Evolutionary conservation across 169 alveolate species (phyloP).

Genomic region (Plasmodium ovale): DNA sequence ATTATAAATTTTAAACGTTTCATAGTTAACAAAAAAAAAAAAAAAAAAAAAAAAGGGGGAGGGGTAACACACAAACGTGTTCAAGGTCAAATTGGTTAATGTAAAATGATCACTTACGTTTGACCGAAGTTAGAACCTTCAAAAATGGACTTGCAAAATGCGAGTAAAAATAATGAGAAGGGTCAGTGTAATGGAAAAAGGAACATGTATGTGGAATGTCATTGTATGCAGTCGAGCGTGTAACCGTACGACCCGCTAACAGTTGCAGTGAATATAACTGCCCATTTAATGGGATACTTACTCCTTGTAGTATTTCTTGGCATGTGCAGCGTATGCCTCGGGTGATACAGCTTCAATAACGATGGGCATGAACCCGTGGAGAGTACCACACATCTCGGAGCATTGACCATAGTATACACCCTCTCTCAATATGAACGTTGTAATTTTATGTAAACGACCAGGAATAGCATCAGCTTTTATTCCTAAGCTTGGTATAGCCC

Average conservation of each 20-base stretch:
- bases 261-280: no score
- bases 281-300: background rate
- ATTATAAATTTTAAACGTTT: background rate
- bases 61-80: background rate
- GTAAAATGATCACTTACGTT: no score
- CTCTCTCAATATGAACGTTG: slow-evolving; percentile 92
- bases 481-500: slow-evolving; percentile 91
- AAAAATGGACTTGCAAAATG: background rate
- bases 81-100: no score
- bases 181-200: no score
- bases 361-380: slow-evolving; percentile 95
- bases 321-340: slow-evolving; percentile 94
- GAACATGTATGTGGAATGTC: no score
- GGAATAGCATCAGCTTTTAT: slow-evolving; percentile 94
- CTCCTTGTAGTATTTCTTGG: slow-evolving; percentile 92
- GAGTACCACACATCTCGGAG: slow-evolving; percentile 93
- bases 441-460: slow-evolving; percentile 89
- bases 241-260: no score
- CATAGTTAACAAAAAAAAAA: background rate
- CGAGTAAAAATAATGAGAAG: background rate
- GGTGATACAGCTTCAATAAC: slow-evolving; percentile 92
- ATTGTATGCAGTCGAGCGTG: no score
- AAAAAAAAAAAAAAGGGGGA: background rate
- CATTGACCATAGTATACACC: slow-evolving; percentile 95
- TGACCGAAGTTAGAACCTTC: no score